Percentiles rank a stretch among this genome's conserved stretches.
Evolutionary conservation across 2,329 filamentous ascomycete species (phyloP).

Genomic region (Anthostomella pinea): DNA sequence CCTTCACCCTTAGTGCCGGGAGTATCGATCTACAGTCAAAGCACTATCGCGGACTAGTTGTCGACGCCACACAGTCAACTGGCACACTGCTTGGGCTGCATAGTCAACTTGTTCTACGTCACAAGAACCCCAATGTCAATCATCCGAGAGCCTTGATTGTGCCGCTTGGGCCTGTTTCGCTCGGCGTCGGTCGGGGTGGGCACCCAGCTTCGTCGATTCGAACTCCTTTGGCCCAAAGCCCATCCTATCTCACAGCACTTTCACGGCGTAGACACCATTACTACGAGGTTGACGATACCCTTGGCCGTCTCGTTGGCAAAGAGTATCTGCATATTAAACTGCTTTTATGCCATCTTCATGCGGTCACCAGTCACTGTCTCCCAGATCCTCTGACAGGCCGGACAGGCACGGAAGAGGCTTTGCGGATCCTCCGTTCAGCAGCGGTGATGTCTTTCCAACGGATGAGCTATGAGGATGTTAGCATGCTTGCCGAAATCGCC

Average conservation of each 20-base stretch:
- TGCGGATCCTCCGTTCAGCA: conserved; percentile 46
- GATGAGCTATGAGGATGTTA: neutral
- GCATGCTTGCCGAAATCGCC: neutral
- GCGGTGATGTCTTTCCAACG: neutral
- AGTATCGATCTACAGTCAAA: neutral
- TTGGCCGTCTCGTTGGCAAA: neutral
- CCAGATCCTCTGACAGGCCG: conserved; percentile 55
- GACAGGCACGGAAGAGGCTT: conserved; percentile 60
- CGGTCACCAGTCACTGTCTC: conserved; percentile 55
- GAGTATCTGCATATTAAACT: neutral
- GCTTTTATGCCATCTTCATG: conserved; percentile 43
- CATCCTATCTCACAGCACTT: neutral
- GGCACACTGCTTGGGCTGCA: neutral
- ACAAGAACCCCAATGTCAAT: neutral
- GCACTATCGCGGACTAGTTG: neutral
- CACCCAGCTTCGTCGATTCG: too few relatives aligned
- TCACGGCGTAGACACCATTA: neutral
- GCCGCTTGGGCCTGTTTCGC: neutral
- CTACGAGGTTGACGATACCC: neutral
- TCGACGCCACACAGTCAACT: neutral
- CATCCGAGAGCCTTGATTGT: neutral
- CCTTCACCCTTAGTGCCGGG: neutral
- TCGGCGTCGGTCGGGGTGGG: neutral
- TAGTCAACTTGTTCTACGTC: neutral
- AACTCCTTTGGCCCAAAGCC: too few relatives aligned